These are phyloP conservation scores for Tolypocladium paradoxum DNA, from an alignment of 2,329 filamentous ascomycete species.

Conservation along the genomic window DNA sequence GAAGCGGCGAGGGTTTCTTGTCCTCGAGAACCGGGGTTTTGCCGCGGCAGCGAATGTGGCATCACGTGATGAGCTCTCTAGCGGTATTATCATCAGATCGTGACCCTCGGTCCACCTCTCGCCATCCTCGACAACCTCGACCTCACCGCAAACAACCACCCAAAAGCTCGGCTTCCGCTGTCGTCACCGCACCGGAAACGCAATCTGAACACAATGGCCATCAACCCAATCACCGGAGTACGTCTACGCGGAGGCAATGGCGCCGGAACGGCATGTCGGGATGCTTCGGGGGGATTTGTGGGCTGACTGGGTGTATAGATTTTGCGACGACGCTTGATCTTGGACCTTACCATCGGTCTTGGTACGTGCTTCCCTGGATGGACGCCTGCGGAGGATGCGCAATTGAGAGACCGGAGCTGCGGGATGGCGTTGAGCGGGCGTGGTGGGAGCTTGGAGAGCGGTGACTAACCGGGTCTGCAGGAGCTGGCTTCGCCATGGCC, in stretches of 20 bases:
- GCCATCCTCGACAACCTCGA: constrained; percentile 5
- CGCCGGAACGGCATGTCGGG: neutral
- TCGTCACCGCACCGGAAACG: constrained; percentile 11
- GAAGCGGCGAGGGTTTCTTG: constrained; percentile 9
- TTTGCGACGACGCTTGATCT: constrained; percentile 48
- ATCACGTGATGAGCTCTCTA: constrained; percentile 13
- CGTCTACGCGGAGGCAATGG: constrained; percentile 26
- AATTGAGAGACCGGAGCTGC: constrained; percentile 9
- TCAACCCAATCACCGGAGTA: constrained; percentile 51
- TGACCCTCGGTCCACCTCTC: constrained; percentile 8
- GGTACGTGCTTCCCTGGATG: constrained; percentile 31
- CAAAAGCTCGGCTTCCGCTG: constrained; percentile 9
- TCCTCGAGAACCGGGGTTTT: constrained; percentile 15
- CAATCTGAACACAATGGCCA: constrained; percentile 34
- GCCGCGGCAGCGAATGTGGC: constrained; percentile 5
- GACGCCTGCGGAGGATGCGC: constrained; percentile 11
- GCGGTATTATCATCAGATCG: constrained; percentile 25
- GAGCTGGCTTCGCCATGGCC: constrained; percentile 42
- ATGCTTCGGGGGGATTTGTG: constrained; percentile 7
- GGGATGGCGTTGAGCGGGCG: neutral
- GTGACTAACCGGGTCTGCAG: constrained; percentile 29
- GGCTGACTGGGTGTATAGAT: constrained; percentile 36
- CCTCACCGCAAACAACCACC: constrained; percentile 12
- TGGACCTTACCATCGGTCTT: constrained; percentile 44
- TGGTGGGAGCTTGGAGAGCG: constrained; percentile 1